Evolutionary conservation across 2,329 filamentous ascomycete species (phyloP).

Genomic region (Apiospora hydei): DNA sequence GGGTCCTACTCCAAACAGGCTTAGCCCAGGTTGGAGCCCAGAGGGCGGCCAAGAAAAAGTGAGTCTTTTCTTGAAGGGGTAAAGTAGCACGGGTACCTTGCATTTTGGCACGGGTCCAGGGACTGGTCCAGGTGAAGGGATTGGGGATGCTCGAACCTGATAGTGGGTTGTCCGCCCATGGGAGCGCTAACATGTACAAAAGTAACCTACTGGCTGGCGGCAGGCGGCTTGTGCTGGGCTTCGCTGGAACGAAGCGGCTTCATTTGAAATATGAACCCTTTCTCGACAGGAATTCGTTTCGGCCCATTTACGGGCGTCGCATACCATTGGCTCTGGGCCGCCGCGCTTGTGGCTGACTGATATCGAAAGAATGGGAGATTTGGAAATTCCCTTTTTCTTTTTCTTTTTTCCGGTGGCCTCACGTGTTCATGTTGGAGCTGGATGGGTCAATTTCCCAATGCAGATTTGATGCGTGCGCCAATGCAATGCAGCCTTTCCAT

Average conservation of each 20-base stretch:
- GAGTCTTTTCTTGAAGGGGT: neutral
- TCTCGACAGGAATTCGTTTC: slow-evolving; percentile 19
- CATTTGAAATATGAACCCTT: slow-evolving; percentile 15
- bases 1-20: neutral
- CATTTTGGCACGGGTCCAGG: neutral
- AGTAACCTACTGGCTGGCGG: neutral
- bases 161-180: neutral
- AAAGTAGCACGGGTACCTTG: slow-evolving; percentile 18
- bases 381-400: neutral
- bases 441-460: slow-evolving; percentile 2
- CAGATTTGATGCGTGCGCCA: neutral
- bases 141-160: too few species aligned
- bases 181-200: neutral
- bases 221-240: neutral
- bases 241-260: slow-evolving; percentile 19
- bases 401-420: neutral
- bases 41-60: neutral
- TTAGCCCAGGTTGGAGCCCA: neutral
- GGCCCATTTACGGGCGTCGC: slow-evolving; percentile 10
- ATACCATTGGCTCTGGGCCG: neutral
- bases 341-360: slow-evolving; percentile 8
- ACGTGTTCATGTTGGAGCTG: neutral
- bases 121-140: neutral
- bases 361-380: neutral
- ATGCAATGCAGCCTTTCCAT: slow-evolving; percentile 7